Evolutionary conservation across 2,329 filamentous ascomycete genomes (phyloP).

Genomic region (Nemania sp.): DNA sequence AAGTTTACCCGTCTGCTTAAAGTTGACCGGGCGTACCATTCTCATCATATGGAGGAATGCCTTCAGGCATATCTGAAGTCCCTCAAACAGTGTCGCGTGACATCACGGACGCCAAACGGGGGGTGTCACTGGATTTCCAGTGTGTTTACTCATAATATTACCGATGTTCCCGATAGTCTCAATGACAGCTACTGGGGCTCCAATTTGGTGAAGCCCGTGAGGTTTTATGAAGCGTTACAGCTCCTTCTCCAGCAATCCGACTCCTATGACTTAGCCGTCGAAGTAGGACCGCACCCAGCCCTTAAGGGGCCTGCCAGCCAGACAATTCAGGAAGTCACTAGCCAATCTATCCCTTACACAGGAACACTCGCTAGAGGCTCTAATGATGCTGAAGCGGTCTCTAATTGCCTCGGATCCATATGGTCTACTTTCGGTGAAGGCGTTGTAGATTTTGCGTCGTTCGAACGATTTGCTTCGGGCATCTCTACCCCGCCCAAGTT

Average conservation of each 20-base stretch:
- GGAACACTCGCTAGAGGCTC: background rate
- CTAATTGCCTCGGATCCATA: slow-evolving; percentile 2
- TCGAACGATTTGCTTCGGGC: background rate
- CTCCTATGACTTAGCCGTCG: slow-evolving; percentile 2
- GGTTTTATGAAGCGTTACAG: background rate
- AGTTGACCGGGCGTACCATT: background rate
- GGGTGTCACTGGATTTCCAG: slow-evolving; percentile 4
- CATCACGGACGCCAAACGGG: background rate
- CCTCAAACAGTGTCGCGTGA: background rate
- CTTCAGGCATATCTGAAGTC: slow-evolving; percentile 14
- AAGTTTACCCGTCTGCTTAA: background rate
- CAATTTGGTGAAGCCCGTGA: background rate
- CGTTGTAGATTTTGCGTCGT: background rate
- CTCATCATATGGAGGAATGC: slow-evolving; percentile 22
- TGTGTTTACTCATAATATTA: background rate
- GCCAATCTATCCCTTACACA: slow-evolving; percentile 6
- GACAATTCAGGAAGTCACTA: background rate
- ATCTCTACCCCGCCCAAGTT: background rate
- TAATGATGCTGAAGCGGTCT: background rate
- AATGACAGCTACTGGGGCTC: background rate
- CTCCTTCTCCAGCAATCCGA: background rate
- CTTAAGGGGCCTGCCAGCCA: slow-evolving; percentile 2
- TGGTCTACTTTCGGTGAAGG: background rate
- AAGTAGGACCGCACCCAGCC: slow-evolving; percentile 15
- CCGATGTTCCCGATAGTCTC: background rate